A percentile compares a stretch with the other conserved stretches of the same genome.
These are phyloP conservation scores for Tuctoria greenei DNA, from an alignment of 176 grass and related monocot genomes.

Conservation along the genomic window DNA sequence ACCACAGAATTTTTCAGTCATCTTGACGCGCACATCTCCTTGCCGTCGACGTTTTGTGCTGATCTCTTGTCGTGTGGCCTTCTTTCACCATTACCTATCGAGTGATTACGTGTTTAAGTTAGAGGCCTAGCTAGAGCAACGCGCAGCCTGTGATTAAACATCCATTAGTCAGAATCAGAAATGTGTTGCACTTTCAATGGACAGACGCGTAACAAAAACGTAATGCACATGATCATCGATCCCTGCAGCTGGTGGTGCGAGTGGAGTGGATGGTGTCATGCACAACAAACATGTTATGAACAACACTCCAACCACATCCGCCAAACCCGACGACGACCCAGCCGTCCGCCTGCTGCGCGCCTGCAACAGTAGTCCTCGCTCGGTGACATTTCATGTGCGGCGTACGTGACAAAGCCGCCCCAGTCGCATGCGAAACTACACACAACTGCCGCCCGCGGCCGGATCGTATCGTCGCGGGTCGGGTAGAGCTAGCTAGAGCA, in stretches of 20 bases:
- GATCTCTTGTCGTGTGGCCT: not conserved
- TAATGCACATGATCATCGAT: too few species aligned
- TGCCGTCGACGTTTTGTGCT: slow-evolving; percentile 23
- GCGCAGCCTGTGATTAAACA: too few species aligned
- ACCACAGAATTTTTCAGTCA: not conserved
- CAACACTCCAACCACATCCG: not conserved
- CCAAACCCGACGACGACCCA: not conserved
- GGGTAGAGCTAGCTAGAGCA: too few species aligned
- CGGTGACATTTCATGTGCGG: slow-evolving; percentile 35
- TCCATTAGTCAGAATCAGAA: too few species aligned
- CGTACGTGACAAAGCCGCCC: not conserved
- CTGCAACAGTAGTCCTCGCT: not conserved
- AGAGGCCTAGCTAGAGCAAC: too few species aligned
- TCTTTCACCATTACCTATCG: not conserved
- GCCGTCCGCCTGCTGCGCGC: not conserved
- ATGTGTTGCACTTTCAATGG: too few species aligned
- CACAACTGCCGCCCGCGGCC: not conserved
- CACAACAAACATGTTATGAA: not conserved
- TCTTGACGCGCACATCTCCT: slow-evolving; percentile 19
- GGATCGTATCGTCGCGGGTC: not conserved
- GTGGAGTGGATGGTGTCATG: not conserved
- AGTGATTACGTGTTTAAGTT: too few species aligned
- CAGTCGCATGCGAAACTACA: not conserved
- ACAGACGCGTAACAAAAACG: too few species aligned
- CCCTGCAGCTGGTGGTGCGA: too few species aligned